These are phyloP conservation scores for Alternaria sp. DNA, from an alignment of 2,329 filamentous ascomycete genomes.

Conservation along the genomic window DNA sequence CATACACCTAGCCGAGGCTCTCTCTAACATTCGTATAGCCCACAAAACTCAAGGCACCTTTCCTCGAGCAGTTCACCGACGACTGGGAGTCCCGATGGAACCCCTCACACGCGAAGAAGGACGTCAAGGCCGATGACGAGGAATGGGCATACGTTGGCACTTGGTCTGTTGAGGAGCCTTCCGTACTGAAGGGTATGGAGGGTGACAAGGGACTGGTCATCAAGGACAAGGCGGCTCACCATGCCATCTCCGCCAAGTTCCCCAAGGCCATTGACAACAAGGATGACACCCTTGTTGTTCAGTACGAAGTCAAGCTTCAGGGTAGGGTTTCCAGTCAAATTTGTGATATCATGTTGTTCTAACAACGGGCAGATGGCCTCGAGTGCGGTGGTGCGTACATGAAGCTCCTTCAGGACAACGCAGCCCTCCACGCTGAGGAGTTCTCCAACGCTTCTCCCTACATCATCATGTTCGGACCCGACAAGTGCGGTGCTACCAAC, in stretches of 20 bases:
- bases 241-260: constrained; percentile 99
- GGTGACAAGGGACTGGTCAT: constrained; percentile 96
- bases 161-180: constrained; percentile 95
- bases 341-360: constrained; percentile 13
- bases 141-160: constrained; percentile 98
- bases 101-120: constrained; percentile 96
- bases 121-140: constrained; percentile 74
- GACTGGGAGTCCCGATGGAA: constrained; percentile 96
- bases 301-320: constrained; percentile 99
- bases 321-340: constrained; percentile 64
- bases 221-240: constrained; percentile 97
- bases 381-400: constrained; percentile 99
- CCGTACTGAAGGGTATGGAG: constrained; percentile 87
- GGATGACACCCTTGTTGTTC: constrained; percentile 94
- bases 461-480: constrained; percentile 99
- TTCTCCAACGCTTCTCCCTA: constrained; percentile 98
- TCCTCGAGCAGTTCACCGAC: constrained; percentile 98
- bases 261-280: constrained; percentile 96
- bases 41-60: constrained; percentile 85
- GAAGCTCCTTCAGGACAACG: constrained; percentile 98
- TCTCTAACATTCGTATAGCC: constrained; percentile 65
- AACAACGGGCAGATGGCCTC: constrained; percentile 73
- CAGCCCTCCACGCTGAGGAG: constrained; percentile 94
- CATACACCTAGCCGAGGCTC: background rate
- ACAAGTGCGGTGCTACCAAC: constrained; percentile 99